These are phyloP conservation scores for Yamadazyma sp. DNA, from an alignment of 1,139 yeast species.

Conservation along the genomic window DNA sequence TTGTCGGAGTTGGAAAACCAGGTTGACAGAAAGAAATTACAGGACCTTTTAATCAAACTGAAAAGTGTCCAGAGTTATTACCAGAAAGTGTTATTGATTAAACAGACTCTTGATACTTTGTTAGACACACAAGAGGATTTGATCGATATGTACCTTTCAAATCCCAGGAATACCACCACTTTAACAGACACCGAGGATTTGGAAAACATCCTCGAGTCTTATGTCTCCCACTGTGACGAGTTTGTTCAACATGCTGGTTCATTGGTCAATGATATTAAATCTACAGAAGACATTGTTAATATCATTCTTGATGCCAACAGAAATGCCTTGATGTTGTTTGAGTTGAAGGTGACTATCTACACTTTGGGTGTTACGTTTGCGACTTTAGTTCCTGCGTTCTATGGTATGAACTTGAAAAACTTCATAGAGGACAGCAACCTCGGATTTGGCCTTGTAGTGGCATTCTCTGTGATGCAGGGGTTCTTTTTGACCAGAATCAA, in stretches of 20 bases:
- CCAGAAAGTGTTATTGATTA: slow-evolving; percentile 79
- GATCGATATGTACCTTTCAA: slow-evolving; percentile 77
- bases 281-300: slow-evolving; percentile 95
- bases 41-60: slow-evolving; percentile 76
- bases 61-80: slow-evolving; percentile 78
- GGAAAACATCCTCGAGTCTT: slow-evolving; percentile 88
- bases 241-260: slow-evolving; percentile 92
- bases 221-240: slow-evolving; percentile 94
- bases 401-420: slow-evolving; percentile 94
- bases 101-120: slow-evolving; percentile 84
- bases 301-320: slow-evolving; percentile 93
- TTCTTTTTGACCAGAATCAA: slow-evolving; percentile 40
- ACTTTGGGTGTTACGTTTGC: slow-evolving; percentile 85
- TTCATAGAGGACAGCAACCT: slow-evolving; percentile 74
- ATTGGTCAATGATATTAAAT: slow-evolving; percentile 77
- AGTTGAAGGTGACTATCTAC: slow-evolving; percentile 79
- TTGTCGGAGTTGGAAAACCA: slow-evolving; percentile 81
- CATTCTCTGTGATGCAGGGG: slow-evolving; percentile 47
- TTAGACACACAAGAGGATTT: slow-evolving; percentile 88
- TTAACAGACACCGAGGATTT: slow-evolving; percentile 53
- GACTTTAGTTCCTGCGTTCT: slow-evolving; percentile 60
- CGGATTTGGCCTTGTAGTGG: slow-evolving; percentile 67
- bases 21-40: slow-evolving; percentile 78
- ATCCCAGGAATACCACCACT: slow-evolving; percentile 24
- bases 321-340: slow-evolving; percentile 88